Percentiles rank a stretch among this genome's conserved stretches.
phyloP scores from a whole-genome alignment of 352 stramenopile genomes.

The Saprolegnia diclina region DNA sequence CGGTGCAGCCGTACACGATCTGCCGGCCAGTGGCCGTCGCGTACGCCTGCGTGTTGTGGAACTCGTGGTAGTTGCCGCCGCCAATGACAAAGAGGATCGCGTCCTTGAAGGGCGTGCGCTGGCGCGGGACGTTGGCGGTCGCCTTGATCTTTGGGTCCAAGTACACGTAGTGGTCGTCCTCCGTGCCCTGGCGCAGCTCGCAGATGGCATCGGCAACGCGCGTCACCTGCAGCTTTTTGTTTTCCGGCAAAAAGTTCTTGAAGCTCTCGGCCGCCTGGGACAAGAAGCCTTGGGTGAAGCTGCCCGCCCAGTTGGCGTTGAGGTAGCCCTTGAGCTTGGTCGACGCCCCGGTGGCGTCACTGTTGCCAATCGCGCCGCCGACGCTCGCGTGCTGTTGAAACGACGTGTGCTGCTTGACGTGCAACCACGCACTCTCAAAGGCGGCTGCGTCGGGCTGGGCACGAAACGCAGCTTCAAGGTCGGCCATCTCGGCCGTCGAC shows the following conservation, averaged over 20 bases:
- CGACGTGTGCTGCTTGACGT: constrained; percentile 73
- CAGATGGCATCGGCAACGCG: constrained; percentile 78
- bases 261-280: constrained; percentile 74
- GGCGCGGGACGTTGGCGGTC: constrained; percentile 57
- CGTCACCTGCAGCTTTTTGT: constrained; percentile 83
- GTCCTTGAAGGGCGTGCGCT: constrained; percentile 72
- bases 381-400: constrained; percentile 77
- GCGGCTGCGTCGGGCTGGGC: constrained; percentile 35
- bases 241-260: constrained; percentile 83
- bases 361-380: constrained; percentile 35
- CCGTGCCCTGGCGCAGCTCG: constrained; percentile 69
- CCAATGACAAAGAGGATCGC: constrained; percentile 87
- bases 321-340: constrained; percentile 65
- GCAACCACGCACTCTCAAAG: constrained; percentile 62
- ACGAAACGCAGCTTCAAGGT: constrained; percentile 65
- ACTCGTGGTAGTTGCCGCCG: constrained; percentile 84
- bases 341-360: constrained; percentile 42
- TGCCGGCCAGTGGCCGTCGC: constrained; percentile 40
- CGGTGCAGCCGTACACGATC: constrained; percentile 86
- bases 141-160: constrained; percentile 72
- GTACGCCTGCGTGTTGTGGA: constrained; percentile 81
- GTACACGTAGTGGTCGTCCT: constrained; percentile 80
- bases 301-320: constrained; percentile 25
- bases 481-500: constrained; percentile 57
- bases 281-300: constrained; percentile 59